A percentile compares a stretch with the other conserved stretches of the same genome.
Conservation (phyloP, 176 grass and related monocot genomes). For the Aechmea fasciata region DNA sequence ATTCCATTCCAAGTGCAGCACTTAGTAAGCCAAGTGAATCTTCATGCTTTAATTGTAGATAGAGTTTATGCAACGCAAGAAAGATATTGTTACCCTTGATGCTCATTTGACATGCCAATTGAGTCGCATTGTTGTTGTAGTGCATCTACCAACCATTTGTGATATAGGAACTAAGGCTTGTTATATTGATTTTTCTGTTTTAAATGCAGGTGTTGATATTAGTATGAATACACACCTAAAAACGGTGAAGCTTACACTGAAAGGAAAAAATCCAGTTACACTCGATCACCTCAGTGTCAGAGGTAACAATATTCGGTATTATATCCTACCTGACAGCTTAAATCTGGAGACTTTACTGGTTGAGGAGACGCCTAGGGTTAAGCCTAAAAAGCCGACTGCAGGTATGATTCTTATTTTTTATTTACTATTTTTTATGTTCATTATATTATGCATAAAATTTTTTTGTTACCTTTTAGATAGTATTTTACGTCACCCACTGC, state of each 20-base stretch:
- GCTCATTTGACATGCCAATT: no score
- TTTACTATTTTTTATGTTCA: background rate
- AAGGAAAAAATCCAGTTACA: conserved; percentile 81
- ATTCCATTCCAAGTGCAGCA: no score
- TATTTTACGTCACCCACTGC: background rate
- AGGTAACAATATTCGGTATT: conserved; percentile 93
- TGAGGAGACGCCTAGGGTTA: conserved; percentile 80
- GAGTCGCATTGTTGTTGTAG: no score
- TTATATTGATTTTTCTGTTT: background rate
- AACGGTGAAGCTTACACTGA: conserved; percentile 79
- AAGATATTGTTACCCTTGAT: no score
- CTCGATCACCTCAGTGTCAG: conserved; percentile 86
- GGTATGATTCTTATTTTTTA: conserved; percentile 18
- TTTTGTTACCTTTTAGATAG: background rate
- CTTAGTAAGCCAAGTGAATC: no score
- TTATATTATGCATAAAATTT: background rate
- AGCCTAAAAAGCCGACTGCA: conserved; percentile 71
- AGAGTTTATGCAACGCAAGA: no score
- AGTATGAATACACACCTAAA: conserved; percentile 95
- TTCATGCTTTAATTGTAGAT: no score
- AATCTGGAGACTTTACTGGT: conserved; percentile 87
- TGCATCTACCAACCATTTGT: background rate
- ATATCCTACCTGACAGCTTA: conserved; percentile 89
- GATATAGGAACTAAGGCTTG: background rate
- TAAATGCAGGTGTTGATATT: conserved; percentile 67